These are phyloP conservation scores for Mycogone perniciosa DNA, from an alignment of 2,329 filamentous ascomycete species.

Conservation along the genomic window DNA sequence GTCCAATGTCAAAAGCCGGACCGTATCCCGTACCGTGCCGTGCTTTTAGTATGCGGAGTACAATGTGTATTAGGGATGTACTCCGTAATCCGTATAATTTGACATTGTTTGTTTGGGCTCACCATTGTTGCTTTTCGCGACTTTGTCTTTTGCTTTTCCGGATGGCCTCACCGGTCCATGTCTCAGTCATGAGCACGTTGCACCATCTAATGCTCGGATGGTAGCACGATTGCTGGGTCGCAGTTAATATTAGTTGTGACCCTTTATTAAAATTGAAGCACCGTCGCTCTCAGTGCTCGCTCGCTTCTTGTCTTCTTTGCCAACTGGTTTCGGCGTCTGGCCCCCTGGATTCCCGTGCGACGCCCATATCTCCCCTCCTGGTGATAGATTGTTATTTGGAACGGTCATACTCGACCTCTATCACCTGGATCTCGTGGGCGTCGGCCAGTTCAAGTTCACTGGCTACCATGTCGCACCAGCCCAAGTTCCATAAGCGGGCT, in stretches of 20 bases:
- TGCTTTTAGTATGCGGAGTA: too few species aligned
- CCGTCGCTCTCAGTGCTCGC: background rate
- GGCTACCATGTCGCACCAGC: conserved; percentile 1
- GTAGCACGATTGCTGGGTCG: background rate
- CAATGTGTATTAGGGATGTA: too few species aligned
- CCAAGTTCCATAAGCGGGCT: conserved; percentile 5
- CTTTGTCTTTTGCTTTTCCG: background rate
- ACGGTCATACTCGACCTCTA: background rate
- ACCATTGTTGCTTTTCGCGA: background rate
- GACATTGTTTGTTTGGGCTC: background rate
- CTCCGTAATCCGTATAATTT: too few species aligned
- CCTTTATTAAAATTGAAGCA: background rate
- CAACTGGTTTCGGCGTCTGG: background rate
- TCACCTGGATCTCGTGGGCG: background rate
- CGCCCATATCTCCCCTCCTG: background rate
- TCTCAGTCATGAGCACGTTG: conserved; percentile 3
- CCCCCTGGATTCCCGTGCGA: background rate
- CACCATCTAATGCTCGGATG: background rate
- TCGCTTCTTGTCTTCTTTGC: background rate
- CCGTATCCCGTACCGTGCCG: too few species aligned
- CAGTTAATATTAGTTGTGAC: too few species aligned
- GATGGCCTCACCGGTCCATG: background rate
- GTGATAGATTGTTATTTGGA: background rate
- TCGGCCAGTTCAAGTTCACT: background rate
- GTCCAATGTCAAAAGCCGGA: too few species aligned